Evolutionary conservation across 331 rosid species (phyloP).

Genomic region (Malus hybrid): DNA sequence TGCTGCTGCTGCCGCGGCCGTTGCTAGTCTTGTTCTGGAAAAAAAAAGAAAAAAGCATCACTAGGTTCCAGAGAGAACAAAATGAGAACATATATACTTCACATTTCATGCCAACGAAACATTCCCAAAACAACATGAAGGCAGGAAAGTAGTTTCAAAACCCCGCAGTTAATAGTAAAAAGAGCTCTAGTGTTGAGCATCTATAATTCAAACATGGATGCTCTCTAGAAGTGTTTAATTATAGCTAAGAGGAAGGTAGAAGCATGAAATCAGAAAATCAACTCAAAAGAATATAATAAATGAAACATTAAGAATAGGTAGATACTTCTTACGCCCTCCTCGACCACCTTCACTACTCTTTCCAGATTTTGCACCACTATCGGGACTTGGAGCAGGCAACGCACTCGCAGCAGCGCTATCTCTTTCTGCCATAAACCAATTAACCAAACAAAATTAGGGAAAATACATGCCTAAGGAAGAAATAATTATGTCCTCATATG

Average conservation of each 20-base stretch:
- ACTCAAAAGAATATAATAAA: not conserved
- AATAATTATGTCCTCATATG: not conserved
- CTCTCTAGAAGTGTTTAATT: too few relatives aligned
- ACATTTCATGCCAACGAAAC: not conserved
- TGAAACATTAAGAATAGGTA: constrained; percentile 1
- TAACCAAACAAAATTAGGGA: not conserved
- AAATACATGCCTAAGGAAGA: not conserved
- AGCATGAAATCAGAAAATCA: not conserved
- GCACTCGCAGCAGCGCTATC: constrained; percentile 43
- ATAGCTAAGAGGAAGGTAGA: not conserved
- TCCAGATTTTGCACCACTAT: constrained; percentile 56
- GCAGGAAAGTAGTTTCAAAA: too few relatives aligned
- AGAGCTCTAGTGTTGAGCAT: too few relatives aligned
- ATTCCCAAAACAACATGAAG: not conserved
- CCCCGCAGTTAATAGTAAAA: too few relatives aligned
- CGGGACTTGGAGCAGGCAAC: constrained; percentile 48
- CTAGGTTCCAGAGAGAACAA: not conserved
- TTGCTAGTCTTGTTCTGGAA: constrained; percentile 36
- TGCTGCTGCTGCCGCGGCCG: constrained; percentile 9
- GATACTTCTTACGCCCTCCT: constrained; percentile 85
- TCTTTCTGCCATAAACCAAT: constrained; percentile 46
- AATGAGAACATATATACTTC: not conserved
- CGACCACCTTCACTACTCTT: constrained; percentile 60
- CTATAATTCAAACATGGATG: too few relatives aligned
- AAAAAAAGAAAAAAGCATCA: not conserved